These are phyloP conservation scores for Escovopsis sp. DNA, from an alignment of 2,329 filamentous ascomycete genomes.

Conservation along the genomic window DNA sequence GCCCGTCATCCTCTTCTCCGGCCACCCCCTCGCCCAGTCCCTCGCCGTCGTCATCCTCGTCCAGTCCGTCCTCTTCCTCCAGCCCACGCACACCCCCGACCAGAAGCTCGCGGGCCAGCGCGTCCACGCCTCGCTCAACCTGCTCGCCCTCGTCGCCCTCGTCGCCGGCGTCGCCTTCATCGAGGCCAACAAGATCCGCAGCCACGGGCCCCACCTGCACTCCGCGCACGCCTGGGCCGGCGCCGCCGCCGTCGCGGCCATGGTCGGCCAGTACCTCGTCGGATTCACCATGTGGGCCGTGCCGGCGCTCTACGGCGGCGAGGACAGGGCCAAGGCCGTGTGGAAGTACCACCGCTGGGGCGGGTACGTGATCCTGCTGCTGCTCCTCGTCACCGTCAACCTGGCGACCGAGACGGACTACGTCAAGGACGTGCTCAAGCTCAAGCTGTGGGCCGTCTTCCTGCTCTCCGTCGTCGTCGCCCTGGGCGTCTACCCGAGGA, in stretches of 20 bases:
- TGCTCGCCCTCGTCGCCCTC: constrained; percentile 46
- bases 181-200: constrained; percentile 69
- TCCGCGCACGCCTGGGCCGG: constrained; percentile 74
- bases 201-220: constrained; percentile 57
- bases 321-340: constrained; percentile 62
- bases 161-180: constrained; percentile 55
- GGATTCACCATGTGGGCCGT: constrained; percentile 73
- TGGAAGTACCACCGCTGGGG: constrained; percentile 80
- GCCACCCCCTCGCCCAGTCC: constrained; percentile 62
- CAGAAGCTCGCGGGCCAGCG: constrained; percentile 53
- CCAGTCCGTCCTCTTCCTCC: constrained; percentile 70
- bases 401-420: constrained; percentile 67
- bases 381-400: constrained; percentile 60
- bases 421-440: constrained; percentile 50
- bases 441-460: constrained; percentile 64
- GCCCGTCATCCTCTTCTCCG: constrained; percentile 66
- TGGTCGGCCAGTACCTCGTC: constrained; percentile 60
- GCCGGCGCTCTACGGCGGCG: constrained; percentile 61
- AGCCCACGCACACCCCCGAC: constrained; percentile 64
- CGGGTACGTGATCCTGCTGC: constrained; percentile 58
- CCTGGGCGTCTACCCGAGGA: constrained; percentile 58
- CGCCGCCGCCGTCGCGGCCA: constrained; percentile 54
- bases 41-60: constrained; percentile 59
- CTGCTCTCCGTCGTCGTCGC: constrained; percentile 52
- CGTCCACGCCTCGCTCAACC: constrained; percentile 57